Evolutionary conservation across 371 early-diverging fungal species (phyloP), one percentile per base, ranked within the genome.

Genomic region (Mortierella sp.): DNA sequence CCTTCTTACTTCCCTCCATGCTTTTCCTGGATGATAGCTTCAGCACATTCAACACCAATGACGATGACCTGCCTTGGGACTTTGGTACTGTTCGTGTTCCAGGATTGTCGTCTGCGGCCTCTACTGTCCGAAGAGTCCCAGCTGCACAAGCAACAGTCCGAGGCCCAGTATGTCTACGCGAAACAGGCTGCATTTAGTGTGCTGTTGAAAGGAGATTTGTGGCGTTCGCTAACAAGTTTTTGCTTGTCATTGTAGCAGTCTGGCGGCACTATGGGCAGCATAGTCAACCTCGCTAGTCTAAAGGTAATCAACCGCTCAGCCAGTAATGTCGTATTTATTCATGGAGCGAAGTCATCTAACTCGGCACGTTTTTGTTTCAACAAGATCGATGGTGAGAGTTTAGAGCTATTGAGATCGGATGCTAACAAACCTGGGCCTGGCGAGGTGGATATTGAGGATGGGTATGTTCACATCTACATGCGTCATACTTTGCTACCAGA

Each of bases 81-180:
- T 87, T 87, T 61, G 83, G 83, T 12, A 89, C 90, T 10, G 81
- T 89, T 18, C 82, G 83, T 18, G 58, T 69, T 23, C 58, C 66
- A 16, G 70, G 78, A 1, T 41, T 70, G 34, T 45, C 58, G 4
- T 76, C 78, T 3, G 54, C 55, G 0, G 42, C 63, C 3, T 69
- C 70, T 3, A 76, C 78, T 16, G 63, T 76, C 19, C 57, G 78
- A 26, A 41, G 70, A 42, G 55, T 48, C 12, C 58, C 66, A 13
- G 31, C 21, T 13, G 14, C 34, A 34, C 34, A 34, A 34, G 4
- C 34, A 7, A 34, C 34, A 7, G 10, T 34, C 10, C 34, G 34
- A 34, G 34, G 34, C 34, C 34, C 34, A 34, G 34, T 34, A 34
- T 10, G 34, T 34, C 34, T 4, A 34, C 34, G 10, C 4, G 34